Evolutionary conservation across 2,329 filamentous ascomycete genomes (phyloP).

Genomic region (Xylariales sp.): DNA sequence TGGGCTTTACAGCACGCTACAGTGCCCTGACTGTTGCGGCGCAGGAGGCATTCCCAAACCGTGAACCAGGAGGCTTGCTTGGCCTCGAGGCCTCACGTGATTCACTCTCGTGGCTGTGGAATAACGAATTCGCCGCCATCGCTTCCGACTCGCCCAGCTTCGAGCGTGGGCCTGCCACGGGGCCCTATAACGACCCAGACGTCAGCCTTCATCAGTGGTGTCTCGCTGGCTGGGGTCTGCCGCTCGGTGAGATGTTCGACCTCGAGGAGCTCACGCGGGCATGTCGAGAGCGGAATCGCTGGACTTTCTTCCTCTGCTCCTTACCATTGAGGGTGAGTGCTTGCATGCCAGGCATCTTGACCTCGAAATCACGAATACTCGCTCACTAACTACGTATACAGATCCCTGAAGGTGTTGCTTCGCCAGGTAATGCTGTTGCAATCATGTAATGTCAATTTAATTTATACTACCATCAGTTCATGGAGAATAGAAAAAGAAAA

Average conservation of each 20-base stretch:
- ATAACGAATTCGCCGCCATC: conserved; percentile 39
- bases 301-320: conserved; percentile 33
- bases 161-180: conserved; percentile 25
- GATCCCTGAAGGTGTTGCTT: not conserved
- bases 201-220: conserved; percentile 5
- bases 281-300: conserved; percentile 29
- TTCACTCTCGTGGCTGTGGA: conserved; percentile 40
- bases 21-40: conserved; percentile 14
- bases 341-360: no score
- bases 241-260: conserved; percentile 33
- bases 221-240: conserved; percentile 13
- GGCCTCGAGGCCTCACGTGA: conserved; percentile 35
- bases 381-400: not conserved
- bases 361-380: not conserved
- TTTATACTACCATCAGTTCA: no score
- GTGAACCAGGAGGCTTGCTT: not conserved
- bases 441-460: not conserved
- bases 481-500: no score
- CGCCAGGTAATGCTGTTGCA: not conserved
- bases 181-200: not conserved
- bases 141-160: conserved; percentile 38
- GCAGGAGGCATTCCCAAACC: conserved; percentile 19
- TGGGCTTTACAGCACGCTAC: conserved; percentile 25
- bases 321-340: conserved; percentile 19
- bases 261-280: conserved; percentile 31